Base-by-base conservation (phyloP, 371 early-diverging fungal genomes). In the Lichtheimia corymbifera region DNA sequence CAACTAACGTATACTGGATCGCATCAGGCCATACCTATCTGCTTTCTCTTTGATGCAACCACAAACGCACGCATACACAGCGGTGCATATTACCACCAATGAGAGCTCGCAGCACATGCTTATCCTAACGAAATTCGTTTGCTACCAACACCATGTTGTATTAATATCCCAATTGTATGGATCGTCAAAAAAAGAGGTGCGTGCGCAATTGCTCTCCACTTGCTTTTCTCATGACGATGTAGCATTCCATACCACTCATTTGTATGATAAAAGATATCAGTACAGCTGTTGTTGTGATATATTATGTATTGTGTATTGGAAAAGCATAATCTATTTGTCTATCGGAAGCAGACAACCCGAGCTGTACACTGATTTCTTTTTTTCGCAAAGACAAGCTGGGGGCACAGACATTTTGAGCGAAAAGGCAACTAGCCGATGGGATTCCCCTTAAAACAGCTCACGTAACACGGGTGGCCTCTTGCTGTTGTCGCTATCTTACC, bases 401-500 rank as follows among this genome's bases (percentile, higher is more conserved):
- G 47, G 35, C 35, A 35, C 47, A 47, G 22, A 47, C 47, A 18
- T 47, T 47, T 47, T 47, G 47, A 18, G 47, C 7, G 18, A 47
- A 47, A n/a, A 18, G 47, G 47, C 22, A n/a, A 47, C 47, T 5
- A 47, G 47, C 47, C 35, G 35, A 35, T 35, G 35, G 9, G 35
- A 4, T 35, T 35, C 35, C 35, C 35, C 35, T 35, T 35, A 35
- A 35, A 35, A 11, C 35, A 28, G 4, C 7, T 11, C 35, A 35
- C 11, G 35, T 35, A 35, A 35, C 35, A 35, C 35, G 11, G 9
- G 35, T 35, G 11, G 2, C 11, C 35, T 35, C 9, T 35, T 35
- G 35, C 35, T 35, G 47, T 47, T 22, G 47, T 47, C 17, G 47
- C 47, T 47, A 18, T 47, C 47, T 47, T 47, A 35, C 35, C 35